Base-by-base conservation (phyloP, 139 green algal genomes). In the Volvox reticuliferus region DNA sequence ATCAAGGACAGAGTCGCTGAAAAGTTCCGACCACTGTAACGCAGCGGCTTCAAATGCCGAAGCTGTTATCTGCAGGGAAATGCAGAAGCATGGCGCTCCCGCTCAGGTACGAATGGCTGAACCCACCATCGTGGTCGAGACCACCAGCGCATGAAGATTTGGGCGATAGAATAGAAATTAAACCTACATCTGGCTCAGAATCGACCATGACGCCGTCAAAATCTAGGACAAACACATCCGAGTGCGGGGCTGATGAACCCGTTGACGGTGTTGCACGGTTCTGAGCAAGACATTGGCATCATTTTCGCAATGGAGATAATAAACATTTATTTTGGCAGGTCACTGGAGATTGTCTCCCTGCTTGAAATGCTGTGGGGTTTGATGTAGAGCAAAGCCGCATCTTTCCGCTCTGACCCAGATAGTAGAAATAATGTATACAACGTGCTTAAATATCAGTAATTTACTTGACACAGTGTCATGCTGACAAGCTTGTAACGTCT, bases 131-230 rank as follows among this genome's bases (percentile, higher is more conserved):
- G 5, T 55, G 44, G 44, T 55, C 5, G 44, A 55, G 44, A 55
- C 44, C 44, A 55, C 44, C 44, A 9, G 44, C 44, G 9, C 44
- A 55, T n/a, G n/a, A n/a, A n/a, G n/a, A n/a, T 14, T 55, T 55
- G 44, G 9, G 44, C 9, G 9, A 55, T 55, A 73, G 65, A 55
- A 55, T 55, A 73, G 65, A 30, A 73, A 73, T 73, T 26, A 6
- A 81, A 81, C 30, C 1, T 37, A 18, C 96, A 93, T 98, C 96
- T 0, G 89, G 91, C 69, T 97, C 94, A 5, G 91, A 94, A 82
- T 98, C 96, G 1, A 95, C 92, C 0, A 98, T 35, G 1, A 98
- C 96, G 30, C 96, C 96, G 76, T 98, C 96, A 67, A 97, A 96
- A 44, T 98, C 96, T 0, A 98, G 78, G 0, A 93, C 92, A 21